phyloP scores from a whole-genome alignment of 2,329 filamentous ascomycete genomes.

The Botryosphaeria dothidea region DNA sequence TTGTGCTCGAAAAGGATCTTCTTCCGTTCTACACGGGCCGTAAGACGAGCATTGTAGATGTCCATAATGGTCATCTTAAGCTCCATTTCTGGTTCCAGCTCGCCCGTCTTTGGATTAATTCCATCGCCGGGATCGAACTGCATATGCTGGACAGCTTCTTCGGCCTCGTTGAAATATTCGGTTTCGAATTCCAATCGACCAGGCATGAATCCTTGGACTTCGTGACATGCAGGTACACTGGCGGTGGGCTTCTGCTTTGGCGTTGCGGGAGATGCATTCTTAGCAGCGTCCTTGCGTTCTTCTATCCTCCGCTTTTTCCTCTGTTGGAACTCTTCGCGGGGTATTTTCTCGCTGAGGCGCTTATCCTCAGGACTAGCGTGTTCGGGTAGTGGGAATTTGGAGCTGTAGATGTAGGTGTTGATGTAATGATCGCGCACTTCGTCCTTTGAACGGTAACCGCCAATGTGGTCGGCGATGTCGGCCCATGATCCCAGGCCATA shows the following conservation, averaged over 20 bases:
- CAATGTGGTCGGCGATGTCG: slow-evolving; percentile 97
- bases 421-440: slow-evolving; percentile 96
- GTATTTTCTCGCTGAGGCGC: slow-evolving; percentile 74
- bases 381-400: slow-evolving; percentile 82
- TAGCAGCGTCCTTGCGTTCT: slow-evolving; percentile 82
- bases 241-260: slow-evolving; percentile 96
- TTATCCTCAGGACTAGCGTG: slow-evolving; percentile 82
- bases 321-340: slow-evolving; percentile 89
- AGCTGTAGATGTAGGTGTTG: slow-evolving; percentile 79
- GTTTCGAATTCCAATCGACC: slow-evolving; percentile 96
- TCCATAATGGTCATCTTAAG: slow-evolving; percentile 98
- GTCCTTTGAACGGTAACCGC: slow-evolving; percentile 89
- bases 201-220: slow-evolving; percentile 98
- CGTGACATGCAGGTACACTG: slow-evolving; percentile 92
- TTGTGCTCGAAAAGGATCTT: slow-evolving; percentile 96
- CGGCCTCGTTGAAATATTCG: slow-evolving; percentile 95
- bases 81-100: slow-evolving; percentile 93
- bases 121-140: slow-evolving; percentile 96
- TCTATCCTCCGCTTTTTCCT: slow-evolving; percentile 93
- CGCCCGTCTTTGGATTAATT: slow-evolving; percentile 77
- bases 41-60: slow-evolving; percentile 92
- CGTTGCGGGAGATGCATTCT: slow-evolving; percentile 77
- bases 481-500: slow-evolving; percentile 97
- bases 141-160: slow-evolving; percentile 98
- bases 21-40: slow-evolving; percentile 88